Percentiles rank a stretch among this genome's conserved stretches.
Evolutionary conservation across 805 yeast genomes (phyloP).

Genomic region (Komagataella pastoris): DNA sequence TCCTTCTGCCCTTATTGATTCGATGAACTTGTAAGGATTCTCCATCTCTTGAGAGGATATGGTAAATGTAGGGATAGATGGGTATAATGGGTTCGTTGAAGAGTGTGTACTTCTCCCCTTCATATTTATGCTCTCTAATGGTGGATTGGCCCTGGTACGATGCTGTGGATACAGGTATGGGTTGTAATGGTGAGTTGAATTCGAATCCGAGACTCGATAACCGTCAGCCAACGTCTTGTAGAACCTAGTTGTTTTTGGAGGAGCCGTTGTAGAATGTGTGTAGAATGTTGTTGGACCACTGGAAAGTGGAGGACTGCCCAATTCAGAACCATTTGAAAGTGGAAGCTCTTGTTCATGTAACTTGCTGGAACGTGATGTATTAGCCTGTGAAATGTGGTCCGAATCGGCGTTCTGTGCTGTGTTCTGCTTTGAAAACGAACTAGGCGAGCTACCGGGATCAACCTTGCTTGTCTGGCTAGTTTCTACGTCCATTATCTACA

Average conservation of each 20-base stretch:
- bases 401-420: background rate
- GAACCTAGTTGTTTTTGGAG: background rate
- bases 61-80: constrained; percentile 36
- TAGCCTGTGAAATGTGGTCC: background rate
- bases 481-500: background rate
- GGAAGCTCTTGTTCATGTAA: background rate
- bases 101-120: constrained; percentile 7
- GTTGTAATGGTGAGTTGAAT: constrained; percentile 21
- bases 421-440: background rate
- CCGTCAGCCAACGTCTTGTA: background rate
- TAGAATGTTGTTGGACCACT: background rate
- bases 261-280: background rate
- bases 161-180: constrained; percentile 33
- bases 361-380: background rate
- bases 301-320: background rate
- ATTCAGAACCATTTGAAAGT: background rate
- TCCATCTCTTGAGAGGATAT: constrained; percentile 43
- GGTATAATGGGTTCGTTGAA: background rate
- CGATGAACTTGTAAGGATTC: constrained; percentile 57
- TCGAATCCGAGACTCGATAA: background rate
- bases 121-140: constrained; percentile 19
- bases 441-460: background rate
- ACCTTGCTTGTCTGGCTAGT: background rate
- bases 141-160: constrained; percentile 27
- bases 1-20: constrained; percentile 39